Base-by-base conservation (phyloP, 495 filamentous ascomycete genomes). In the Penicillium tannophilum region DNA sequence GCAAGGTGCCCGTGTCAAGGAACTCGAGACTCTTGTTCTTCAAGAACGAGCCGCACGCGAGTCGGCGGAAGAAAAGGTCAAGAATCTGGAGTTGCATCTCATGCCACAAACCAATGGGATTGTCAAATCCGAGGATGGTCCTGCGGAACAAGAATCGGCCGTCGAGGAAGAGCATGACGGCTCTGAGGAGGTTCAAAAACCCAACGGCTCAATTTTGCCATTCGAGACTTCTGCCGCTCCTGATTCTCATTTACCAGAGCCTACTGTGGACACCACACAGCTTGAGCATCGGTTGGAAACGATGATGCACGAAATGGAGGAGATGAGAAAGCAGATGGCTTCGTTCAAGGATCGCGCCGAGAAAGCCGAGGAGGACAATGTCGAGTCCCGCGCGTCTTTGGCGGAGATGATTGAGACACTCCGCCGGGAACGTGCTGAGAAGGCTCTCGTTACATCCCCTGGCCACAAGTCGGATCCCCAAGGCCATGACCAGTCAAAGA, bases 331-430 rank as follows among this genome's bases (percentile, higher is more conserved):
- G 56, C 86, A 93, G 70, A 86, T 97, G 65, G 87, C 93, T 49
- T 74, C 75, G 0, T 96, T 91, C 74, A 87, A 87, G 62, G 74
- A 82, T 16, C 85, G 90, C 14, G 91, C 92, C 2, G 88, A 96
- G 70, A 84, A 76, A 48, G 92, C 93, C 4, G 92, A 97, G 67
- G 77, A 80, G 19, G 91, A 96, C 60, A 81, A 83, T 26, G 79
- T 82, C 56, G 76, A 80, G 39, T 81, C 85, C 49, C 85, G 87
- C 52, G 87, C 87, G 67, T 90, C 87, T 1, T 74, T 98, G 23
- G 87, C 88, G 0, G 91, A 97, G 68, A 93, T 97, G 92, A 87
- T 97, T 16, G 84, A 90, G 63, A 88, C 88, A 30, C 86, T 96
- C 45, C 84, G 90, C 47, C 79, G 79, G 61, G 87, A 87, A 55